Evolutionary conservation across 2,329 filamentous ascomycete genomes (phyloP).

Genomic region (Colletotrichum sp.): DNA sequence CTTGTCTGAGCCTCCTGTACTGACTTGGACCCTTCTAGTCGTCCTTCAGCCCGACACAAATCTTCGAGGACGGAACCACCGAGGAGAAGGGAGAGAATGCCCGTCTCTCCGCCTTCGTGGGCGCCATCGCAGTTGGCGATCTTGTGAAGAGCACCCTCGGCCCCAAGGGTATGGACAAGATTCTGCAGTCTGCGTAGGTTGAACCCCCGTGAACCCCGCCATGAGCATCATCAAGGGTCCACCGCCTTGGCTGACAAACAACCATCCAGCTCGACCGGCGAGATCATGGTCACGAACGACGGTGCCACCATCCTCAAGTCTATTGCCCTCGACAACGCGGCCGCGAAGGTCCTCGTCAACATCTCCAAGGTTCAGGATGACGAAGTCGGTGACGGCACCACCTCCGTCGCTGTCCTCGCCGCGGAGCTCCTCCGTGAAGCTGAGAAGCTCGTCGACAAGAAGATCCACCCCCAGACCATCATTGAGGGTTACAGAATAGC

Average conservation of each 20-base stretch:
- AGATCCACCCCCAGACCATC: conserved; percentile 99
- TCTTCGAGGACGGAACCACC: conserved; percentile 95
- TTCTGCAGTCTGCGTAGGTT: conserved; percentile 89
- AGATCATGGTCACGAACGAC: conserved; percentile 99
- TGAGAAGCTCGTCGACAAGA: conserved; percentile 95
- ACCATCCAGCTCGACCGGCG: conserved; percentile 77
- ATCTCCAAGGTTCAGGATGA: conserved; percentile 99
- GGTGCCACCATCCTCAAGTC: conserved; percentile 98
- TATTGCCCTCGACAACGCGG: conserved; percentile 97
- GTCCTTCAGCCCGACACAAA: conserved; percentile 89
- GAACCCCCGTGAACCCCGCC: neutral
- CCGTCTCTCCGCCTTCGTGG: conserved; percentile 96
- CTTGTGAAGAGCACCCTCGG: conserved; percentile 96
- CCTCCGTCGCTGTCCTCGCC: conserved; percentile 94
- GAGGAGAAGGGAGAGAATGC: conserved; percentile 99
- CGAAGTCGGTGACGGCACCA: conserved; percentile 97
- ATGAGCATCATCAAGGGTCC: neutral
- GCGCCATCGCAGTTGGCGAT: conserved; percentile 96
- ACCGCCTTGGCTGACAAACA: conserved; percentile 15
- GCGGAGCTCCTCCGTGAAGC: conserved; percentile 95
- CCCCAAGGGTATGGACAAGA: conserved; percentile 99
- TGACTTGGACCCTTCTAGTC: conserved; percentile 33
- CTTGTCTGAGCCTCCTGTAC: neutral
- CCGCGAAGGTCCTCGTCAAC: conserved; percentile 97
- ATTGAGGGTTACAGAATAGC: conserved; percentile 99